phyloP scores from a whole-genome alignment of 768 basidiomycete species.

The Tricholoma sp. region DNA sequence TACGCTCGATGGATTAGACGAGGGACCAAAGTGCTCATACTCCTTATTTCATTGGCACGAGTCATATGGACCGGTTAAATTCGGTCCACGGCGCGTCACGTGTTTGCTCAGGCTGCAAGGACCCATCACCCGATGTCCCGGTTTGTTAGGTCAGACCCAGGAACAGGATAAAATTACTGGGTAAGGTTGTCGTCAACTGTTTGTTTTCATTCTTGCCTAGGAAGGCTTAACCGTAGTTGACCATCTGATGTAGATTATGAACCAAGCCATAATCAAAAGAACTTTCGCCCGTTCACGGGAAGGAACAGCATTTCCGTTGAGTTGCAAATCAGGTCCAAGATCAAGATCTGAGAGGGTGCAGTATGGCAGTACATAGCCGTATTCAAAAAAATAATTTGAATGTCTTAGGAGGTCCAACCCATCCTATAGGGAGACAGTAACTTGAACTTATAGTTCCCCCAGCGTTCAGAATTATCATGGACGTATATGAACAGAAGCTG shows the following conservation, averaged over 20 bases:
- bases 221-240: background rate
- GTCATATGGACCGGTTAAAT: background rate
- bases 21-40: background rate
- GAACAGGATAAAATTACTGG: background rate
- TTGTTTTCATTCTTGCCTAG: background rate
- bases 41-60: background rate
- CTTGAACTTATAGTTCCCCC: too few species aligned
- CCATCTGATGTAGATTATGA: background rate
- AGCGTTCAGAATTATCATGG: too few species aligned
- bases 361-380: background rate
- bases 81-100: too few species aligned
- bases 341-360: background rate
- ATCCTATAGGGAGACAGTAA: too few species aligned
- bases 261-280: background rate
- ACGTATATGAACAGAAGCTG: background rate
- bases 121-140: background rate
- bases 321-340: background rate
- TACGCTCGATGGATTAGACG: background rate
- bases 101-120: background rate
- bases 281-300: background rate
- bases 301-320: background rate
- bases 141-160: background rate
- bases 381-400: too few species aligned
- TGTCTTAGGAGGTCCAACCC: too few species aligned
- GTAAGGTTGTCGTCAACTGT: background rate